A percentile compares a stretch with the other conserved stretches of the same genome.
Conservation (phyloP, 306 rosid genomes). For the Abrus pulchellus region DNA sequence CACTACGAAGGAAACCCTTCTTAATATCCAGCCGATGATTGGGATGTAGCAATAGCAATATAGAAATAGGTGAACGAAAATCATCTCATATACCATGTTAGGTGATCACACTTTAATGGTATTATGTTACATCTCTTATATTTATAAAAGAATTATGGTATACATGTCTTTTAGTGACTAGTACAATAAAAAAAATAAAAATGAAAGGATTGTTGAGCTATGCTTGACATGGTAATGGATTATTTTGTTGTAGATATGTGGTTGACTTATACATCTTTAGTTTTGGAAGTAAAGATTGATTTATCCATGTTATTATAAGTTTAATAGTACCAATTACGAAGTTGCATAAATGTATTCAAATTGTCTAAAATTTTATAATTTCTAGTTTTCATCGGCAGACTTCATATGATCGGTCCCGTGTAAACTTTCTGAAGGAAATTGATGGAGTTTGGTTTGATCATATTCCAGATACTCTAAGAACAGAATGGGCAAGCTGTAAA, state of each 20-base stretch:
- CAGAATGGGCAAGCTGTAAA: conserved; percentile 75
- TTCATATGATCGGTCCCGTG: conserved; percentile 68
- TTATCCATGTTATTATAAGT: conserved; percentile 32
- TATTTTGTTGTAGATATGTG: background rate
- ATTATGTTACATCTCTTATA: background rate
- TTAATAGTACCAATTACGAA: conserved; percentile 11
- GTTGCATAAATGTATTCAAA: conserved; percentile 44
- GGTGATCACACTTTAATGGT: background rate
- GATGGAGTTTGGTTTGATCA: conserved; percentile 87
- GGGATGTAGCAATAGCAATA: no score
- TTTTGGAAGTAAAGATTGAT: conserved; percentile 20
- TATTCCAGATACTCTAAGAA: conserved; percentile 71
- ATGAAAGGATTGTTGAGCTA: background rate
- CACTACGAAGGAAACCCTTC: no score
- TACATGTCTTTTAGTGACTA: background rate
- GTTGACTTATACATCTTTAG: background rate
- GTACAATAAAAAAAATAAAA: background rate
- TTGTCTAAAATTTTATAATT: conserved; percentile 79
- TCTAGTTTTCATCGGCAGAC: conserved; percentile 79
- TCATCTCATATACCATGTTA: background rate
- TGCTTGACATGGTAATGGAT: background rate
- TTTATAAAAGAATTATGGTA: background rate
- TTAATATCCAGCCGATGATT: no score
- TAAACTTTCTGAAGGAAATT: conserved; percentile 67
- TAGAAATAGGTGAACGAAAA: background rate